Percentiles rank a stretch among this genome's conserved stretches.
Conservation (phyloP, 768 basidiomycete genomes). For the Baorangia bicolor region DNA sequence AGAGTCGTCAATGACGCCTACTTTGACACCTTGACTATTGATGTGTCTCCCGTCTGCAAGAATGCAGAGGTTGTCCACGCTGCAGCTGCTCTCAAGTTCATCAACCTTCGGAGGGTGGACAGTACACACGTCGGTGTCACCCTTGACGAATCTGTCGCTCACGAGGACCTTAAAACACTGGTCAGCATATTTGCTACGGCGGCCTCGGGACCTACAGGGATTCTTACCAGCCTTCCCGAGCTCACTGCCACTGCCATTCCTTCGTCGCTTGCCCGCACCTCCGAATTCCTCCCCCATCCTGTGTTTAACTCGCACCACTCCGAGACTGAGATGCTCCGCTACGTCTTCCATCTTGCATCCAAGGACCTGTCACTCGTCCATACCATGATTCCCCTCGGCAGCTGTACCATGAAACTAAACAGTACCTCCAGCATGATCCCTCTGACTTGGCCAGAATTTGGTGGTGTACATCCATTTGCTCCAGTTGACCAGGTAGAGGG, state of each 20-base stretch:
- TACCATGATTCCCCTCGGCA: constrained; percentile 93
- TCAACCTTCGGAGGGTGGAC: constrained; percentile 84
- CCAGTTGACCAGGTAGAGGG: constrained; percentile 88
- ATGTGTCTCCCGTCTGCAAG: constrained; percentile 59
- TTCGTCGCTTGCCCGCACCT: constrained; percentile 54
- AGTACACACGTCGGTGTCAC: constrained; percentile 79
- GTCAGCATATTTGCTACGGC: constrained; percentile 80
- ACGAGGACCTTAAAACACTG: constrained; percentile 71
- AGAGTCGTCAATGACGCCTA: constrained; percentile 64
- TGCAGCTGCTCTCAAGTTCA: constrained; percentile 57
- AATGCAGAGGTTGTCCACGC: constrained; percentile 66
- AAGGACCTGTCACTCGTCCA: constrained; percentile 96
- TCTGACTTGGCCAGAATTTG: constrained; percentile 91
- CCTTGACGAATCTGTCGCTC: constrained; percentile 85
- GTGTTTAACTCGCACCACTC: constrained; percentile 98
- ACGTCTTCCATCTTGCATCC: constrained; percentile 88
- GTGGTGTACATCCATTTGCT: constrained; percentile 88
- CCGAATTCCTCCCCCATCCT: constrained; percentile 76
- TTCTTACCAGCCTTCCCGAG: constrained; percentile 48
- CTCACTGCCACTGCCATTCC: constrained; percentile 48
- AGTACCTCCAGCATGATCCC: constrained; percentile 98
- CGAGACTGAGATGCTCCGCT: constrained; percentile 98
- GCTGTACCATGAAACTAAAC: constrained; percentile 98
- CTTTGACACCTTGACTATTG: constrained; percentile 90
- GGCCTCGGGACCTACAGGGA: constrained; percentile 47